These are phyloP conservation scores for Setaria italica DNA, from an alignment of 202 grass and related monocot species.

Conservation along the genomic window DNA sequence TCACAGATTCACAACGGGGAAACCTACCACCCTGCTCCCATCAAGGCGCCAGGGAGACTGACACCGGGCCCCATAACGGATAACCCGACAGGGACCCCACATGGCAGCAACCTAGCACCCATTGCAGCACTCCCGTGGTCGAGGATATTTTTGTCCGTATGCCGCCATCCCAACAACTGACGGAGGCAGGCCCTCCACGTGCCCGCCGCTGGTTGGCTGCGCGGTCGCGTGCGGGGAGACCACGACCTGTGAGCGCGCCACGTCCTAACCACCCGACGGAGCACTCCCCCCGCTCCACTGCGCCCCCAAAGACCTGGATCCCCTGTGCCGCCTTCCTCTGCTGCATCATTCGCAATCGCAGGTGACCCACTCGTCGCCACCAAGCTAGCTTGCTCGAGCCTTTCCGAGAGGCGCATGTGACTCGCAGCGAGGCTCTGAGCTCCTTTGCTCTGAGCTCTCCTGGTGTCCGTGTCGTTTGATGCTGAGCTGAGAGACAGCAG, in stretches of 20 bases:
- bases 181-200: slow-evolving; percentile 46
- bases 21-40: slow-evolving; percentile 5
- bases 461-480: slow-evolving; percentile 29
- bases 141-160: slow-evolving; percentile 60
- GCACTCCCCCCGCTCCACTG: slow-evolving; percentile 21
- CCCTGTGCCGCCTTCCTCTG: slow-evolving; percentile 38
- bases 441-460: slow-evolving; percentile 16
- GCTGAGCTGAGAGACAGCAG: slow-evolving; percentile 41
- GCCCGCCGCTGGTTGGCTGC: not conserved
- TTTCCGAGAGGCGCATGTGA: slow-evolving; percentile 53
- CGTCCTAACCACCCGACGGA: slow-evolving; percentile 30
- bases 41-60: not conserved
- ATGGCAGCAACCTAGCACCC: not conserved
- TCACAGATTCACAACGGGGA: not conserved
- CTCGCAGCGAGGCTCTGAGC: slow-evolving; percentile 27
- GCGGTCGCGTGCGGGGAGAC: slow-evolving; percentile 21
- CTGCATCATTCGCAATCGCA: slow-evolving; percentile 16
- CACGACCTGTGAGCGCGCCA: slow-evolving; percentile 32
- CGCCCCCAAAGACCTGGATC: slow-evolving; percentile 37
- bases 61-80: not conserved
- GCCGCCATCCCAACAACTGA: slow-evolving; percentile 42
- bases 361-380: slow-evolving; percentile 15
- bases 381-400: not conserved
- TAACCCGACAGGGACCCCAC: not conserved
- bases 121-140: not conserved